Evolutionary conservation across 192 early-diverging fungal genomes (phyloP).

Genomic region (Funneliformis geosporum): DNA sequence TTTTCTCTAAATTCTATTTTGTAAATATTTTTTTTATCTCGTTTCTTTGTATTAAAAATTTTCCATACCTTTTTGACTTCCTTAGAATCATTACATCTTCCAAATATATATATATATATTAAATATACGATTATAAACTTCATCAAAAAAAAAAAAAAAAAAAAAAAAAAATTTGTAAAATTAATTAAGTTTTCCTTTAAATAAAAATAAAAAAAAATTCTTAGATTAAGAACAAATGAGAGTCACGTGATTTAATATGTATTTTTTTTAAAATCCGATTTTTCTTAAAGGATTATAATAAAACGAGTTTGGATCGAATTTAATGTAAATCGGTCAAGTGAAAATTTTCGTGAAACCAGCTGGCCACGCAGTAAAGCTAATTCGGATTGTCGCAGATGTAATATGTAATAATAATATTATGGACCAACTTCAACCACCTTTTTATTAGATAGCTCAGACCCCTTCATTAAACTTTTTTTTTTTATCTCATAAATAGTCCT

Average conservation of each 20-base stretch:
- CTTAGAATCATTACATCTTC: not conserved
- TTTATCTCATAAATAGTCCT: not conserved
- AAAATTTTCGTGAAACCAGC: not conserved
- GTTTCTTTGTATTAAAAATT: not conserved
- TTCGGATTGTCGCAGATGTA: not conserved
- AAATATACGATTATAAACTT: no score
- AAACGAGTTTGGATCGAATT: no score
- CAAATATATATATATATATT: no score
- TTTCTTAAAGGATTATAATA: no score
- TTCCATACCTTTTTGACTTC: not conserved
- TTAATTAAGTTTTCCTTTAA: no score
- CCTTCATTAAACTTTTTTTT: not conserved
- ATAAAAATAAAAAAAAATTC: no score
- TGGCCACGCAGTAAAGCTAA: not conserved
- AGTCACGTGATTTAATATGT: no score
- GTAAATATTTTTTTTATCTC: not conserved
- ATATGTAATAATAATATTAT: not conserved
- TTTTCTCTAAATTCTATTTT: not conserved
- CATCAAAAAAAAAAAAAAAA: no score
- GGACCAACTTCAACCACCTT: not conserved
- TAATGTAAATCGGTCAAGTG: not conserved
- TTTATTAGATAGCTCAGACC: not conserved
- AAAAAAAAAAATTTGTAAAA: no score
- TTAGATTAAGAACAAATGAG: no score
- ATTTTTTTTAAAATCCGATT: no score